phyloP scores from a whole-genome alignment of 2,329 filamentous ascomycete genomes.

The Elsinoe necatrix region DNA sequence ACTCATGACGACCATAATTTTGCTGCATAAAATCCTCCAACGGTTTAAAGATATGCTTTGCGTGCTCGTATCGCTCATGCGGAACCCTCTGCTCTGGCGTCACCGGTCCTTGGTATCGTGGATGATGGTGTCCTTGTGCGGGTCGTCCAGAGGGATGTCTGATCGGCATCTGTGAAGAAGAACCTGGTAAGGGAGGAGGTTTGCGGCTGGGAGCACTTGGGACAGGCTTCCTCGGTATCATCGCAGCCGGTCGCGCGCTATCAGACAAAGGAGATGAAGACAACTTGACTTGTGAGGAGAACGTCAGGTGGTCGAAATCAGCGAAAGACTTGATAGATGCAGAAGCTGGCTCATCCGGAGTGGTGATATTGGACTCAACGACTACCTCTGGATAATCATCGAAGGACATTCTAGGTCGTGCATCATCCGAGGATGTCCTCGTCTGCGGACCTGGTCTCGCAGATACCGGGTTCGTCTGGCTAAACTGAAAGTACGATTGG shows the following conservation, averaged over 20 bases:
- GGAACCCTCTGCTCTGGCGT: constrained; percentile 20
- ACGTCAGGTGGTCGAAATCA: constrained; percentile 17
- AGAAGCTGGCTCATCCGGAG: constrained; percentile 14
- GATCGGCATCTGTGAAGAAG: constrained; percentile 16
- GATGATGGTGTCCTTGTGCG: constrained; percentile 17
- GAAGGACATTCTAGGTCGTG: not conserved
- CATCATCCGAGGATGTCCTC: constrained; percentile 3
- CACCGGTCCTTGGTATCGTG: constrained; percentile 28
- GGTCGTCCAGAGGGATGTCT: constrained; percentile 7
- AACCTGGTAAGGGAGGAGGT: constrained; percentile 28
- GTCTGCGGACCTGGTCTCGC: not conserved
- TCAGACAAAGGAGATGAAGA: constrained; percentile 10
- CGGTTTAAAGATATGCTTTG: constrained; percentile 60
- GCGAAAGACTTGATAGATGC: constrained; percentile 15
- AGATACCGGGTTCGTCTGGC: not conserved
- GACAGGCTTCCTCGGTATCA: constrained; percentile 22
- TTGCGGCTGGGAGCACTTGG: constrained; percentile 25
- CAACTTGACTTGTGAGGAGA: not conserved
- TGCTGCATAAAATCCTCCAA: constrained; percentile 68
- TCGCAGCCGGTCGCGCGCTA: not conserved
- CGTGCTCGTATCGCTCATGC: constrained; percentile 28
- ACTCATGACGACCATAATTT: constrained; percentile 61
- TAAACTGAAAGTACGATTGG: not conserved
- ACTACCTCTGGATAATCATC: constrained; percentile 7
- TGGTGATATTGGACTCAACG: not conserved